Percentiles rank a stretch among this genome's conserved stretches.
phyloP scores from a whole-genome alignment of 2,329 filamentous ascomycete genomes.

The Colletotrichum kahawae region DNA sequence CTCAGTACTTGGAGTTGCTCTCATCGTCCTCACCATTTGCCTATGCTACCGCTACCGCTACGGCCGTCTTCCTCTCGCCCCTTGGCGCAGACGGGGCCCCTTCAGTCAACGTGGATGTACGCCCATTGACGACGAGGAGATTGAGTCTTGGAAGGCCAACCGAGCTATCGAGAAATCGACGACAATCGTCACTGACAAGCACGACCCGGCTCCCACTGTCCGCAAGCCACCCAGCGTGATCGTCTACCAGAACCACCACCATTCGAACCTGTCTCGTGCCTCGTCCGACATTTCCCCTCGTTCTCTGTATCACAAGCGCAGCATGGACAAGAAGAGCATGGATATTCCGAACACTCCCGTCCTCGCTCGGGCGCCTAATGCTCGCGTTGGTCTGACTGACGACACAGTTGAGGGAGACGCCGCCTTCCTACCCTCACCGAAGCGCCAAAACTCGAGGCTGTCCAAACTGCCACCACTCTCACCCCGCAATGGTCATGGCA shows the following conservation, averaged over 20 bases:
- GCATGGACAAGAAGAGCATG: slow-evolving; percentile 43
- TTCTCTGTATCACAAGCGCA: slow-evolving; percentile 11
- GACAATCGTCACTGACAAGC: slow-evolving; percentile 32
- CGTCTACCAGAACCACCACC: slow-evolving; percentile 48
- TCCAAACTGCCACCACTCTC: slow-evolving; percentile 51
- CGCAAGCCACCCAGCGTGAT: slow-evolving; percentile 59
- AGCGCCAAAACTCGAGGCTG: slow-evolving; percentile 58
- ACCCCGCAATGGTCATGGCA: slow-evolving; percentile 33
- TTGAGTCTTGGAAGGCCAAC: slow-evolving; percentile 63
- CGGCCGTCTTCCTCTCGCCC: slow-evolving; percentile 39
- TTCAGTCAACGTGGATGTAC: slow-evolving; percentile 58
- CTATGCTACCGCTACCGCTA: slow-evolving; percentile 42
- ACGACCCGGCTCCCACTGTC: slow-evolving; percentile 37
- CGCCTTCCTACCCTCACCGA: slow-evolving; percentile 60
- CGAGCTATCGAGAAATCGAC: slow-evolving; percentile 32
- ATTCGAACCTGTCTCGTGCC: slow-evolving; percentile 4
- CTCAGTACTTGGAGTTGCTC: slow-evolving; percentile 48
- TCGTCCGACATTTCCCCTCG: slow-evolving; percentile 10
- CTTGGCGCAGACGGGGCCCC: slow-evolving; percentile 44
- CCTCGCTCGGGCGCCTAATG: slow-evolving; percentile 65
- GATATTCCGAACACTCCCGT: slow-evolving; percentile 55
- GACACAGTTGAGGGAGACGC: slow-evolving; percentile 64
- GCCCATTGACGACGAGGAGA: slow-evolving; percentile 69
- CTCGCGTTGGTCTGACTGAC: slow-evolving; percentile 67
- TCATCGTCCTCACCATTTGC: slow-evolving; percentile 38